Evolutionary conservation across 768 basidiomycete species (phyloP).

Genomic region (Podaxis pistillaris): DNA sequence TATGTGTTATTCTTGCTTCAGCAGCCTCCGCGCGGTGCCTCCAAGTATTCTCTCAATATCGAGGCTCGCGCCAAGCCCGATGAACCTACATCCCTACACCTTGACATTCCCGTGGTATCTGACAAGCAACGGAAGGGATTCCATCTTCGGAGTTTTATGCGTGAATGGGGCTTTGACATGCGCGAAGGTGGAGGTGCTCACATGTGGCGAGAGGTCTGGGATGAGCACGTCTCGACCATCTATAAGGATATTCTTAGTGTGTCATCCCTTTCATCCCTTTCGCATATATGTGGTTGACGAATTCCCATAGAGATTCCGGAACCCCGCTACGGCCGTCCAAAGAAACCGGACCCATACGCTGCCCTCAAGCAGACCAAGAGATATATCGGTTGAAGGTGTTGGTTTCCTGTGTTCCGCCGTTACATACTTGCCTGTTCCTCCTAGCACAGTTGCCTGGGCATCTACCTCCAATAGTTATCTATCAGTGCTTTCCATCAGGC

Average conservation of each 20-base stretch:
- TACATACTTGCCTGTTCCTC: not conserved
- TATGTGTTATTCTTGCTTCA: slow-evolving; percentile 77
- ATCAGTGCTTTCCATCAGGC: not conserved
- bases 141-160: slow-evolving; percentile 62
- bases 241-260: slow-evolving; percentile 67
- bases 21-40: slow-evolving; percentile 47
- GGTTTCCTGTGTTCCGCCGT: not conserved
- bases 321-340: slow-evolving; percentile 53
- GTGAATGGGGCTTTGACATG: slow-evolving; percentile 50
- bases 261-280: slow-evolving; percentile 29
- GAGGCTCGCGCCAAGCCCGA: slow-evolving; percentile 30
- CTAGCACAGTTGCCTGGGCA: not conserved
- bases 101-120: slow-evolving; percentile 47
- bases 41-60: slow-evolving; percentile 33
- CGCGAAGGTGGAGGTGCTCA: slow-evolving; percentile 67
- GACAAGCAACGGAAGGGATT: slow-evolving; percentile 56
- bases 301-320: slow-evolving; percentile 38
- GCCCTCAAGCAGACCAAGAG: slow-evolving; percentile 48
- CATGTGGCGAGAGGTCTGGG: slow-evolving; percentile 85
- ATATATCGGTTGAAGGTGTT: slow-evolving; percentile 34
- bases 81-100: slow-evolving; percentile 31
- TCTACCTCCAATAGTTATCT: not conserved
- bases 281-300: slow-evolving; percentile 14
- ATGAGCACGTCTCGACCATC: slow-evolving; percentile 57
- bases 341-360: slow-evolving; percentile 55